Base-by-base conservation (phyloP, 2,329 filamentous ascomycete genomes). In the Sodiomyces alkalinus region DNA sequence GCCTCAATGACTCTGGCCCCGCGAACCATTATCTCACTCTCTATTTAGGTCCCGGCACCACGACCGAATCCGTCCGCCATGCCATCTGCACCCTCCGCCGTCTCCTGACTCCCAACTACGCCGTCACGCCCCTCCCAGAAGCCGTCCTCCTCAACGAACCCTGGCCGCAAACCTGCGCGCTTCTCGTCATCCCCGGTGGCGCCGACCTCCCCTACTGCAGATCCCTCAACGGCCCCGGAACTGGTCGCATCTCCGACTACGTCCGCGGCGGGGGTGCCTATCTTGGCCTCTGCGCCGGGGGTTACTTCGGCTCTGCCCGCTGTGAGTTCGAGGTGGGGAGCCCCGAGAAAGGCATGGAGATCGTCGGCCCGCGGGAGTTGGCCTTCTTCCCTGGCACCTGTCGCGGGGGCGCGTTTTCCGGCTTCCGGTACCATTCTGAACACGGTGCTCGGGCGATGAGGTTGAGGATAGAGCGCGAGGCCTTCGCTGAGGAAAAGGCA, bases 311-410 rank as follows among this genome's bases (percentile, higher is more conserved):
- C 14, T 74, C 67, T 39, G 61, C 64, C 21, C 66, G 64, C 37
- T 94, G 87, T 47, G 90, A 98, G 49, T 98, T 96, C 38, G 87
- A 96, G 54, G 75, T 90, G 9, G 83, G 85, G 3, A 74, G 90
- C 30, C 42, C 40, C 18, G 27, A 35, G 45, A 68, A 66, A 39
- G 64, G 68, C 2, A 67, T 96, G 56, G 82, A 92, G 46, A 87
- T 98, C 3, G 58, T 92, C 17, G 90, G 90, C 0, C 65, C 74
- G 25, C 66, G 90, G 21, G 90, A 98, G 49, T 60, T 98, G 28
- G 76, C 59, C 0, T 94, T 98, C 57, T 98, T 80, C 46, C 85
- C 86, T 0, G 87, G 85, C 0, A 75, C 62, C 1, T 93, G 85
- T 49, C 72, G 86, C 28, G 90, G 90, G 1, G 68, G 82, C 33